These are phyloP conservation scores for Xylaria sp. DNA, from an alignment of 2,329 filamentous ascomycete species.

Conservation along the genomic window DNA sequence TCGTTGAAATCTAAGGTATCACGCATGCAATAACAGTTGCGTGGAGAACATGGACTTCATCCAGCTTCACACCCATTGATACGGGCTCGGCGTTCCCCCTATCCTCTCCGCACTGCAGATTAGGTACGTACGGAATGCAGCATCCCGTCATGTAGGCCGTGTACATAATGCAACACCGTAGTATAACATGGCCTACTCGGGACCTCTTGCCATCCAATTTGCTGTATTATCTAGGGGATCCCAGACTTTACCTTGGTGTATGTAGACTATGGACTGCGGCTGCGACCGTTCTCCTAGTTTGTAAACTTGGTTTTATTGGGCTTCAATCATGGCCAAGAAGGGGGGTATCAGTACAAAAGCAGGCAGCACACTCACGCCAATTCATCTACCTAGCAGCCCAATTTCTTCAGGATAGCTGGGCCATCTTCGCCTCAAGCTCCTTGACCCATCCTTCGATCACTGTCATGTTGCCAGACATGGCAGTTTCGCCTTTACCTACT, in stretches of 20 bases:
- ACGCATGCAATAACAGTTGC: no score
- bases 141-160: no score
- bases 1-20: no score
- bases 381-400: neutral
- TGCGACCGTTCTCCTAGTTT: neutral
- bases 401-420: slow-evolving; percentile 43
- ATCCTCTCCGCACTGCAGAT: no score
- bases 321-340: slow-evolving; percentile 4
- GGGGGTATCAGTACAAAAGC: slow-evolving; percentile 35
- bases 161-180: no score
- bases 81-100: no score
- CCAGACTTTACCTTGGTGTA: neutral
- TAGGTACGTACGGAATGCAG: no score
- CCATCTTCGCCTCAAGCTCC: slow-evolving; percentile 73
- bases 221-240: neutral
- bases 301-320: neutral
- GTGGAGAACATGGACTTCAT: no score
- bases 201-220: neutral
- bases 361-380: slow-evolving; percentile 16
- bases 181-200: no score
- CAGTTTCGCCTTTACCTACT: slow-evolving; percentile 62
- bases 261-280: neutral
- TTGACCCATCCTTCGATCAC: slow-evolving; percentile 87
- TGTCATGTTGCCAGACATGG: slow-evolving; percentile 73
- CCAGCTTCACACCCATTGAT: no score